Conservation (phyloP, 192 early-diverging fungal species). For the Entomortierella lignicola region DNA sequence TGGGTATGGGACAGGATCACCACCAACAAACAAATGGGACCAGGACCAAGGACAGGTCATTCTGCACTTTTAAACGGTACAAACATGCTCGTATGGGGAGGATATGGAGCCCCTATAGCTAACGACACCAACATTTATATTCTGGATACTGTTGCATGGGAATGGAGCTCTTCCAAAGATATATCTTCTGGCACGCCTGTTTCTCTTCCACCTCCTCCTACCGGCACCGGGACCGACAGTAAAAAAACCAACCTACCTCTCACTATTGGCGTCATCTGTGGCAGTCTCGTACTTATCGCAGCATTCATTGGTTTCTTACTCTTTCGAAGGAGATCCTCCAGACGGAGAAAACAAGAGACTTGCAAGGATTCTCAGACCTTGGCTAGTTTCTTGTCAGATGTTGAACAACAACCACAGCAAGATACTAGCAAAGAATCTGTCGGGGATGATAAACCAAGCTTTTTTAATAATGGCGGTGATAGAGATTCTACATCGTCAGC, state of each 20-base stretch:
- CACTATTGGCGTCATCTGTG: conserved; percentile 37
- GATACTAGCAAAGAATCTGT: neutral
- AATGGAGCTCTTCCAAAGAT: conserved; percentile 65
- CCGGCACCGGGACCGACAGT: neutral
- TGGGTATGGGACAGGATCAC: conserved; percentile 51
- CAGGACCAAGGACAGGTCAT: conserved; percentile 70
- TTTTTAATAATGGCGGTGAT: conserved; percentile 2
- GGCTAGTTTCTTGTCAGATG: conserved; percentile 22
- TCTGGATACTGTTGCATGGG: conserved; percentile 66
- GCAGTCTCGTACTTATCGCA: conserved; percentile 51
- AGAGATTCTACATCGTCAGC: conserved; percentile 27
- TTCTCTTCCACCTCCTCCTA: neutral
- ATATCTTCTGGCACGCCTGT: conserved; percentile 15
- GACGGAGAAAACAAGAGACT: neutral
- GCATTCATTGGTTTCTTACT: conserved; percentile 34
- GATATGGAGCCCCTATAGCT: conserved; percentile 57
- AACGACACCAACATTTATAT: conserved; percentile 75
- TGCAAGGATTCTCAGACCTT: conserved; percentile 5
- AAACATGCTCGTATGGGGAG: conserved; percentile 76
- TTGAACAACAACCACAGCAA: neutral
- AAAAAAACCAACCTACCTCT: conserved; percentile 19
- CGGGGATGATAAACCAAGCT: conserved; percentile 29
- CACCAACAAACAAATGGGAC: conserved; percentile 56
- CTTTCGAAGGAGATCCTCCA: conserved; percentile 10
- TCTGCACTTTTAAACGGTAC: conserved; percentile 65